Evolutionary conservation across 2,329 filamentous ascomycete genomes (phyloP), one percentile per base, ranked within the genome.

Genomic region (Neurospora sp.): DNA sequence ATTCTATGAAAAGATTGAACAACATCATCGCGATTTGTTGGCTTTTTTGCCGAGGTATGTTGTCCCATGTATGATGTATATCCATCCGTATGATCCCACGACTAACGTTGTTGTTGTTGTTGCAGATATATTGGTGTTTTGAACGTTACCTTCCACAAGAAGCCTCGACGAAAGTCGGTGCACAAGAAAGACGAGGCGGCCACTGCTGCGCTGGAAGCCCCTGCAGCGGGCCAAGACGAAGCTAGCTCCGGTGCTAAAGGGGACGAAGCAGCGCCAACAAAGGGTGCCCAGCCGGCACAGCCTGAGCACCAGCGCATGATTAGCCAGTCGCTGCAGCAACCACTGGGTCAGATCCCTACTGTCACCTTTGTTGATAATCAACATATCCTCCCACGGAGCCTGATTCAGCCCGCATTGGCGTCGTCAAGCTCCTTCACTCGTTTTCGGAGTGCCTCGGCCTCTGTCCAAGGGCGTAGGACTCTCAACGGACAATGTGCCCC

Each of bases 1-100:
- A 81, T 99, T 99, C 78, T 99, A 99, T 80, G 96, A 99, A 81
- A 96, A 91, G 69, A 92, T 98, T 76, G 96, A 99, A 82, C 89
- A 88, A 76, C 89, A 92, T 74, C 95, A 99, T 80, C 92, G 93
- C 73, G 91, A 97, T 77, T 85, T 99, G 76, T 83, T 99, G 71
- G 89, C 91, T 57, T 99, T 98, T 78, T 85, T 99, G 73, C 96
- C 96, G 73, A 93, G 94, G 89, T 91, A 83, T 73, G 83, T 79
- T 78, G 70, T 78, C 73, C 37, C 43, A 62, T 65, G 33, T 71
- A 67, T 73, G 71, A 71, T 72, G 23, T 15, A 17, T 62, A 10
- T 72, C 69, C 33, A 10, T 72, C 69, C 68, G 69, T 71, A 69
- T 66, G 67, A 23, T n/a, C 36, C 40, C 8, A 37, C 11, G 40